Base-by-base conservation (phyloP, 208 protist species). In the Crithidia bombi region DNA sequence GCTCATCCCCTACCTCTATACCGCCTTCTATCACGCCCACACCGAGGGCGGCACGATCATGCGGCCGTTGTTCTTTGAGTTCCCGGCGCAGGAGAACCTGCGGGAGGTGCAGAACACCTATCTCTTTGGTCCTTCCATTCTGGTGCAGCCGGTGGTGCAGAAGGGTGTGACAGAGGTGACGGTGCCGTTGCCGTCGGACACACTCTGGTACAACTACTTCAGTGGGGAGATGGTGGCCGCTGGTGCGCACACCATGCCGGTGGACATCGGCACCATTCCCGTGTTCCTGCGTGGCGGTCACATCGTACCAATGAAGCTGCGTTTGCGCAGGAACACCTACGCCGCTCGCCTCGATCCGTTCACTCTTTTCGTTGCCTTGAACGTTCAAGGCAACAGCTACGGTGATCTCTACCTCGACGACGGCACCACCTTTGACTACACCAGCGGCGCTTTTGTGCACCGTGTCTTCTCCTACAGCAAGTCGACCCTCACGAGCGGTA, bases 1-100 rank as follows among this genome's bases (percentile, higher is more conserved):
- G 43, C 86, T 99, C 36, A 68, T 99, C 4, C 97, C 98, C 21
- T 99, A 98, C 77, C 85, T 97, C 49, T 99, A 99, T 83, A 99
- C 99, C 19, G 59, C 93, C 12, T 98, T 98, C 67, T 95, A 91
- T 68, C 25, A 94, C 46, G 89, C 96, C 19, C 82, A 91, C 61
- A 56, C 69, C 1, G 87, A 73, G 21, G 98, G 98, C 36, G 28
- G 70, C 9, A 98, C 96, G 21, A 73, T 98, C n/a, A 77, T 99
- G 72, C 83, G 92, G 11, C 98, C 98, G 33, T 85, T 99, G 11
- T 98, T 96, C 76, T 93, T 96, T 41, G 94, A 99, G 67, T 99
- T 98, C 75, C 97, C 96, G 0, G 62, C 39, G 5, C 90, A 99
- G 58, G 81, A 84, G 17, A 72, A 81, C 2, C 80, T 96, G 50